A percentile compares a stretch with the other conserved stretches of the same genome.
Evolutionary conservation across 306 rosid species (phyloP).

Genomic region (Psophocarpus tetragonolobus): DNA sequence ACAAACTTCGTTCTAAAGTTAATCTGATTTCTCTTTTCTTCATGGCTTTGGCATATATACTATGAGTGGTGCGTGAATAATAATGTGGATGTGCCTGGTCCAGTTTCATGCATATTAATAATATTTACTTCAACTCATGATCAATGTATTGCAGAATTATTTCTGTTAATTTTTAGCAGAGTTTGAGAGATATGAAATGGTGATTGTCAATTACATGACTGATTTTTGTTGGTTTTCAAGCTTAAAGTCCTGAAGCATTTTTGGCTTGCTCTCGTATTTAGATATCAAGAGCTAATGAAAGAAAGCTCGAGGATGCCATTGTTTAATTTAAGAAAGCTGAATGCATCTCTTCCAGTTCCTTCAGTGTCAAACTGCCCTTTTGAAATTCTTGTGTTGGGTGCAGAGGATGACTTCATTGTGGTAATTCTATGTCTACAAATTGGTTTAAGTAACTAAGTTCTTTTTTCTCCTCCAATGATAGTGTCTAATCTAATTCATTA

Average conservation of each 20-base stretch:
- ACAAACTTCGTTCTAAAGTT: not conserved
- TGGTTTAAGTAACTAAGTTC: not conserved
- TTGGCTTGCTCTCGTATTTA: slow-evolving; percentile 34
- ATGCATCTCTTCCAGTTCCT: slow-evolving; percentile 89
- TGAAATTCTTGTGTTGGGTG: slow-evolving; percentile 76
- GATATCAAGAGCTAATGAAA: slow-evolving; percentile 88
- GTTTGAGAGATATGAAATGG: not conserved
- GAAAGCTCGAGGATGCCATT: slow-evolving; percentile 93
- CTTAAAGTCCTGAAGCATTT: not conserved
- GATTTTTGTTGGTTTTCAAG: slow-evolving; percentile 4
- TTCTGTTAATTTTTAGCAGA: not conserved
- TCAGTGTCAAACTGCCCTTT: slow-evolving; percentile 51
- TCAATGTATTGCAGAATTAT: not conserved
- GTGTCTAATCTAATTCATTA: slow-evolving; percentile 14
- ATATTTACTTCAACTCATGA: not conserved
- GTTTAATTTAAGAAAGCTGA: slow-evolving; percentile 85
- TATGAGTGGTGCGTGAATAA: not conserved
- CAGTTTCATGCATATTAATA: not conserved
- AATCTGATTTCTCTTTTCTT: not conserved
- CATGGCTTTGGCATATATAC: not conserved
- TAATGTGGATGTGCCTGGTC: not conserved
- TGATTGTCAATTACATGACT: not conserved
- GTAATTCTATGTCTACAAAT: slow-evolving; percentile 41
- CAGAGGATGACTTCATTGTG: slow-evolving; percentile 83
- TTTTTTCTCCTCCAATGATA: not conserved